Conservation (phyloP, 257 asterid genomes). For the Nyctanthes arbortristis region DNA sequence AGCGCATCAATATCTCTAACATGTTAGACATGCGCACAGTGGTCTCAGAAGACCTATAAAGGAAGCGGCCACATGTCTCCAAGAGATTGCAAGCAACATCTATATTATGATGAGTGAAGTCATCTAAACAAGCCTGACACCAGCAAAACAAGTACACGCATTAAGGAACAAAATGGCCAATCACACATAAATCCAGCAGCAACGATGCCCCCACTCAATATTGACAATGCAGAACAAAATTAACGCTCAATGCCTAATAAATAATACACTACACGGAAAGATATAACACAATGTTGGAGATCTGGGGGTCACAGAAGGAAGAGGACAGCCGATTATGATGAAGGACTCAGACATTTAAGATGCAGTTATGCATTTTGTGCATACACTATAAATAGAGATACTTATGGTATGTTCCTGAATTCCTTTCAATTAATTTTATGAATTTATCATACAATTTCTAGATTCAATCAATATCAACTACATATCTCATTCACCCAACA, state of each 20-base stretch:
- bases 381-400: too few species aligned
- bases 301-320: too few species aligned
- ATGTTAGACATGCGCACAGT: constrained; percentile 91
- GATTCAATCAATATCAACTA: too few species aligned
- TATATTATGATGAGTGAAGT: constrained; percentile 92
- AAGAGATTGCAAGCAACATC: constrained; percentile 99
- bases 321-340: too few species aligned
- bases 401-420: too few species aligned
- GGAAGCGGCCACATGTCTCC: constrained; percentile 98
- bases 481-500: too few species aligned
- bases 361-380: too few species aligned
- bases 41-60: constrained; percentile 95
- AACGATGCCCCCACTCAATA: not conserved
- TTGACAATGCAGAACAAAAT: not conserved
- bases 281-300: too few species aligned
- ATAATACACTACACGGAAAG: constrained; percentile 2
- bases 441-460: too few species aligned
- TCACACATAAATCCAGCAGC: not conserved
- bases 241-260: constrained; percentile 19
- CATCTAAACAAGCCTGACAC: constrained; percentile 92
- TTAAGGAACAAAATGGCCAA: constrained; percentile 6
- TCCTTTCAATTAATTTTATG: too few species aligned
- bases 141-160: constrained; percentile 25
- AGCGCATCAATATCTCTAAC: constrained; percentile 97
- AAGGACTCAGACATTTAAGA: too few species aligned